A percentile compares a stretch with the other conserved stretches of the same genome.
phyloP scores from a whole-genome alignment of 192 early-diverging fungal species.

The Chytriomyces confervae region DNA sequence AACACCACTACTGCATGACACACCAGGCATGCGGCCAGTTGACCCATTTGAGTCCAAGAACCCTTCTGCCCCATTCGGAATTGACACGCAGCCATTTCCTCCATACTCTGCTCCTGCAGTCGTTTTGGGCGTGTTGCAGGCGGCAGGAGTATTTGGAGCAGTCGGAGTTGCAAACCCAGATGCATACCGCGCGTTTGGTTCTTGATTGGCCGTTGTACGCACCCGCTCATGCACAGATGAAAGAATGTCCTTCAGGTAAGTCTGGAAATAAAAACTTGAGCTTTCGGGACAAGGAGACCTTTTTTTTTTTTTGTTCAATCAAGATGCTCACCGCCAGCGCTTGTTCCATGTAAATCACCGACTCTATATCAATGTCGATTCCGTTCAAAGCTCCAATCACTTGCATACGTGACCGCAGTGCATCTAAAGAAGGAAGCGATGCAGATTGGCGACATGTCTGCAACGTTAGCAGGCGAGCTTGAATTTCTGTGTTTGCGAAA shows the following conservation, averaged over 20 bases:
- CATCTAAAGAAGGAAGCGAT: conserved; percentile 22
- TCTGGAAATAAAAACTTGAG: conserved; percentile 7
- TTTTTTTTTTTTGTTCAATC: background rate
- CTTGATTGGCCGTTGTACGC: background rate
- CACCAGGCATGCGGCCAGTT: background rate
- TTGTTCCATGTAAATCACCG: conserved; percentile 35
- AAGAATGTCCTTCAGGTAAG: conserved; percentile 33
- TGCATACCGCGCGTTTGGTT: background rate
- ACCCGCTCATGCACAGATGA: conserved; percentile 26
- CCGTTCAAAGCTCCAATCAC: conserved; percentile 29
- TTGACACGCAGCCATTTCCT: background rate
- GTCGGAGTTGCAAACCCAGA: background rate
- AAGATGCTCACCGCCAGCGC: conserved; percentile 20
- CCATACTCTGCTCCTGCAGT: background rate
- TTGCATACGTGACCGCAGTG: conserved; percentile 31
- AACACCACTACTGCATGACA: background rate
- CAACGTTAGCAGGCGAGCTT: conserved; percentile 17
- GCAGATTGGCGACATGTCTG: conserved; percentile 29
- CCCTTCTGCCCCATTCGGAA: background rate
- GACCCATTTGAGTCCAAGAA: background rate
- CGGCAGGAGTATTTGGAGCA: background rate
- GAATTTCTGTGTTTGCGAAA: conserved; percentile 5
- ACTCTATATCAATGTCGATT: conserved; percentile 26
- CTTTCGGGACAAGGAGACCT: background rate
- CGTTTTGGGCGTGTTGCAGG: background rate